A percentile compares a stretch with the other conserved stretches of the same genome.
phyloP scores from a whole-genome alignment of 2,329 filamentous ascomycete species.

The Aspergillus neotritici region DNA sequence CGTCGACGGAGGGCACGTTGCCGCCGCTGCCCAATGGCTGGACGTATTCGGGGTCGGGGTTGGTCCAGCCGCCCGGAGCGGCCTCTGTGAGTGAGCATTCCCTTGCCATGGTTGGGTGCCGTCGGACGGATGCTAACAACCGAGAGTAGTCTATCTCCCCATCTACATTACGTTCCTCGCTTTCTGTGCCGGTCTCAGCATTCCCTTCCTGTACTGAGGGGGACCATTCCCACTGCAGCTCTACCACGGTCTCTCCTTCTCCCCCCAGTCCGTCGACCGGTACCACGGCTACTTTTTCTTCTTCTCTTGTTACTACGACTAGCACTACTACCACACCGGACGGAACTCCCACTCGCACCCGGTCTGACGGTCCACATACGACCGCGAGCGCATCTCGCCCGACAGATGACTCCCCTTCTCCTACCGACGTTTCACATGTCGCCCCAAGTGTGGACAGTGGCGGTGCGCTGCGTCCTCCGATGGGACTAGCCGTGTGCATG shows the following conservation, averaged over 20 bases:
- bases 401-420: background rate
- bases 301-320: conserved; percentile 7
- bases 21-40: conserved; percentile 67
- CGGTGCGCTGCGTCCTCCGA: background rate
- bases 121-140: conserved; percentile 6
- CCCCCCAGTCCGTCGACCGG: conserved; percentile 1
- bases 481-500: too few species aligned
- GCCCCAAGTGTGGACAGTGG: conserved; percentile 19
- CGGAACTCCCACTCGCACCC: background rate
- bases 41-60: conserved; percentile 72
- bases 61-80: conserved; percentile 68
- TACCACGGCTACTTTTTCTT: background rate
- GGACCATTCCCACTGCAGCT: conserved; percentile 6
- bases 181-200: conserved; percentile 40
- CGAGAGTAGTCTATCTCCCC: conserved; percentile 46
- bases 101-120: conserved; percentile 14
- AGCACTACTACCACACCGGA: conserved; percentile 2
- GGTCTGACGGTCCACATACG: background rate
- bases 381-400: too few species aligned
- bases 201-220: conserved; percentile 44
- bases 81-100: conserved; percentile 59
- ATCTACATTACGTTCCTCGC: conserved; percentile 49
- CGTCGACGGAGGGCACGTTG: conserved; percentile 43
- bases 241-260: background rate
- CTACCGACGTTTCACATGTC: conserved; percentile 6